Percentiles rank a stretch among this genome's conserved stretches.
phyloP scores from a whole-genome alignment of 1,139 yeast genomes.

The Lizanozyma gosingica region DNA sequence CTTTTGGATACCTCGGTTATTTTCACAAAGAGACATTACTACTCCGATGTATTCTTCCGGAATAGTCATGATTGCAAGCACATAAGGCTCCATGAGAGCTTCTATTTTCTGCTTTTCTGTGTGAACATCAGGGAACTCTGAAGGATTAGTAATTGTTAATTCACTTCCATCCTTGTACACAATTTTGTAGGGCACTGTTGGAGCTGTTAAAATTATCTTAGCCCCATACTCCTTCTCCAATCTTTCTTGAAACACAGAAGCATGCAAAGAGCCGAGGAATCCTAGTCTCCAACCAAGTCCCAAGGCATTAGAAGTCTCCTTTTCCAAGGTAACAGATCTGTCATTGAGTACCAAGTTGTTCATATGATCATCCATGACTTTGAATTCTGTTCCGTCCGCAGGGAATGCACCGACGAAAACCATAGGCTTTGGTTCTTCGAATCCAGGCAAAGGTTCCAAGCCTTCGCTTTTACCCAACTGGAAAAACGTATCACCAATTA shows the following conservation, averaged over 20 bases:
- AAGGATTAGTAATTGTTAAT: constrained; percentile 73
- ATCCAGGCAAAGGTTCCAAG: constrained; percentile 81
- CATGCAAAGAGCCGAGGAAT: constrained; percentile 88
- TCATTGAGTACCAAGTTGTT: constrained; percentile 85
- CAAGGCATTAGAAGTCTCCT: constrained; percentile 87
- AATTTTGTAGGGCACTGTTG: constrained; percentile 88
- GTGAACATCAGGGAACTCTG: constrained; percentile 70
- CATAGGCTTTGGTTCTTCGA: constrained; percentile 97
- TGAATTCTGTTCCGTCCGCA: constrained; percentile 88
- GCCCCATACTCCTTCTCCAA: constrained; percentile 92
- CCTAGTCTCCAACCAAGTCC: constrained; percentile 99
- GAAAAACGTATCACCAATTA: constrained; percentile 86
- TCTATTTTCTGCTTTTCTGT: constrained; percentile 34
- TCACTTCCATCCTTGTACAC: constrained; percentile 57
- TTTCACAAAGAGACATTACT: constrained; percentile 80
- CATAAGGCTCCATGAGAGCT: constrained; percentile 76
- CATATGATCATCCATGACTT: constrained; percentile 81
- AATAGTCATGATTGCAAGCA: constrained; percentile 82
- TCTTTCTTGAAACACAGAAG: constrained; percentile 87
- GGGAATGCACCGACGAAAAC: constrained; percentile 98
- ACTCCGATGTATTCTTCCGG: constrained; percentile 85
- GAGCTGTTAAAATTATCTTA: constrained; percentile 84
- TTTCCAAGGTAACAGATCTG: constrained; percentile 79
- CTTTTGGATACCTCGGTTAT: constrained; percentile 72
- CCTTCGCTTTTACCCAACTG: constrained; percentile 51